Conservation (phyloP, 1,139 yeast species). For the Blastobotrys aristatus region DNA sequence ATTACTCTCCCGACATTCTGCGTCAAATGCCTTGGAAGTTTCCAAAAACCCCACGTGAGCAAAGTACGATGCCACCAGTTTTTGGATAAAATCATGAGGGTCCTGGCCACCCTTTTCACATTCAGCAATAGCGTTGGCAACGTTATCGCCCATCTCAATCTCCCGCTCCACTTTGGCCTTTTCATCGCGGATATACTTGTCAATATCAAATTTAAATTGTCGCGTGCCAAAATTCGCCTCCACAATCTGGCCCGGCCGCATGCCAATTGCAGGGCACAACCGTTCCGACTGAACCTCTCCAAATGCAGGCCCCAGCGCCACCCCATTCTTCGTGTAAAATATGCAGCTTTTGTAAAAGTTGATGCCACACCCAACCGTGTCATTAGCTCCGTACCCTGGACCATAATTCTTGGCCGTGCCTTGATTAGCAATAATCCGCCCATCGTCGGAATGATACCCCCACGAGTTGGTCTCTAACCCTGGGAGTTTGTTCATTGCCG, state of each 20-base stretch:
- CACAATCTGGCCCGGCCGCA: slow-evolving; percentile 43
- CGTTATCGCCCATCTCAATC: slow-evolving; percentile 16
- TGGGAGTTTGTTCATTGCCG: slow-evolving; percentile 35
- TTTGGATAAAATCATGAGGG: slow-evolving; percentile 42
- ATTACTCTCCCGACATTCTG: slow-evolving; percentile 29
- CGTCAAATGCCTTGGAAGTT: slow-evolving; percentile 57
- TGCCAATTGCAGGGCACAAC: slow-evolving; percentile 48
- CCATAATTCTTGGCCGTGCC: slow-evolving; percentile 40
- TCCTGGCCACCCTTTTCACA: slow-evolving; percentile 7
- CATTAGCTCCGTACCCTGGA: slow-evolving; percentile 50
- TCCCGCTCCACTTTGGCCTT: slow-evolving; percentile 29
- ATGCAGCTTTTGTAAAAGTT: slow-evolving; percentile 60
- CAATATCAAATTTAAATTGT: slow-evolving; percentile 68
- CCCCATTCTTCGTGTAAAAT: slow-evolving; percentile 81
- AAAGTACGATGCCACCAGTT: slow-evolving; percentile 62
- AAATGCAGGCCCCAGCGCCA: slow-evolving; percentile 51
- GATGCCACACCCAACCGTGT: slow-evolving; percentile 79
- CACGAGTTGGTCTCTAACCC: slow-evolving; percentile 48
- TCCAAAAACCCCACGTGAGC: slow-evolving; percentile 69
- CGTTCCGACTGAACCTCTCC: slow-evolving; percentile 35
- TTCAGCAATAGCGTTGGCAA: slow-evolving; percentile 10
- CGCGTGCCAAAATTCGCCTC: slow-evolving; percentile 64
- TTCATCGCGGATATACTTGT: slow-evolving; percentile 52
- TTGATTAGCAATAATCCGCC: slow-evolving; percentile 44
- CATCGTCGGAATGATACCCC: slow-evolving; percentile 58